Evolutionary conservation across 2,329 filamentous ascomycete species (phyloP), one percentile per base, ranked within the genome.

Genomic region (Pezicula carpinea): DNA sequence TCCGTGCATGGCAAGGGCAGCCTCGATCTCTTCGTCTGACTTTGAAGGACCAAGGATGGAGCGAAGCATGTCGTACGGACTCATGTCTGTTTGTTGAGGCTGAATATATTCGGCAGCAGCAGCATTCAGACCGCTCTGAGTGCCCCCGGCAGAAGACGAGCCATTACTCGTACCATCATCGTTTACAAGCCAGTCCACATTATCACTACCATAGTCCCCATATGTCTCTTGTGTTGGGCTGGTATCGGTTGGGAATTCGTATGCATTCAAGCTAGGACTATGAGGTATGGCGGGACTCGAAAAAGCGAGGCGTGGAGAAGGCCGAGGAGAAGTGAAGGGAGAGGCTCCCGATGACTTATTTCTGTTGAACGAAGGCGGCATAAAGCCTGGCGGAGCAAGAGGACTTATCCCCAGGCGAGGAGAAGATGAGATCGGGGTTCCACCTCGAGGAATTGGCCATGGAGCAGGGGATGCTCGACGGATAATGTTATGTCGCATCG

Each of bases 21-120:
- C 78, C 64, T 96, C 91, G 40, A 99, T 92, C 66, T 99, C 93
- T 43, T 97, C 91, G 59, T 97, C 92, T 2, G 89, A 86, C 61
- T 87, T 85, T 46, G 89, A 83, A 58, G 93, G 89, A 40, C 92
- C 89, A 21, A 99, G 75, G 34, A 99, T 95, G 5, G 92, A 96
- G 52, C 93, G 87, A 47, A 99, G 76, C 80, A 99, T 97, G 64
- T 99, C 93, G 68, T 96, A 96, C 1, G 93, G 92, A 49, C 89
- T 95, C 92, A 99, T 97, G 62, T 97, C 91, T 47, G 80, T 61
- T 87, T 85, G 80, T 42, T 80, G 77, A 13, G 76, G 72, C 49
- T 74, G 72, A 40, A 84, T 74, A 69, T 81, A 96, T 65, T 96
- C 90, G 19, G 91, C 86, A 5, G 89, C 89, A 13, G 85, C 85